Conservation (phyloP, 257 asterid genomes). For the Salvia rosmarinus region DNA sequence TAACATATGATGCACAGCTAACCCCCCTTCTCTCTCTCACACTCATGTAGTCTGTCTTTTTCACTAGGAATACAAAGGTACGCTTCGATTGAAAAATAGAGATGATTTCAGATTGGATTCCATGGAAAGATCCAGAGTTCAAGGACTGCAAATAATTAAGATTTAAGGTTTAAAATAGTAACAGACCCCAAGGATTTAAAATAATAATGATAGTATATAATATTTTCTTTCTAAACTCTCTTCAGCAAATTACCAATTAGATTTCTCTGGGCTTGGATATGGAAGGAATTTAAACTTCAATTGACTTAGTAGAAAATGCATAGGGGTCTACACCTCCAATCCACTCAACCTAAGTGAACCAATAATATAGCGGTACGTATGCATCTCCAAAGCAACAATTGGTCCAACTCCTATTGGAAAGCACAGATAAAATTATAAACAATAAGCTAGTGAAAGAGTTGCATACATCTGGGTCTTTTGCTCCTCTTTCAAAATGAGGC, state of each 20-base stretch:
- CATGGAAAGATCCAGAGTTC: too few relatives aligned
- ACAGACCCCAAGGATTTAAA: neutral
- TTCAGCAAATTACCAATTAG: slow-evolving; percentile 6
- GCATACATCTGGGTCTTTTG: slow-evolving; percentile 87
- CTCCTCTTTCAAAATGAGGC: slow-evolving; percentile 84
- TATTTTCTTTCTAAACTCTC: neutral
- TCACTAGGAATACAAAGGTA: neutral
- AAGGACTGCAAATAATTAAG: too few relatives aligned
- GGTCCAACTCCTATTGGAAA: slow-evolving; percentile 12
- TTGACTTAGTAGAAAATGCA: neutral
- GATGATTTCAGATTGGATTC: neutral
- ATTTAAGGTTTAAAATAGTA: too few relatives aligned
- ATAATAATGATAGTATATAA: neutral
- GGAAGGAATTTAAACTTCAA: slow-evolving; percentile 6
- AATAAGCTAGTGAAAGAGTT: slow-evolving; percentile 5
- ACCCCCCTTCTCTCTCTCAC: too few relatives aligned
- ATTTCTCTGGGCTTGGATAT: slow-evolving; percentile 1
- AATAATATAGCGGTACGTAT: neutral
- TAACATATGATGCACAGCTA: neutral
- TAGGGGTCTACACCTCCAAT: neutral
- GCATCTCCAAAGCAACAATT: slow-evolving; percentile 14
- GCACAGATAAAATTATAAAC: slow-evolving; percentile 21
- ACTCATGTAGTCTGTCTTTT: too few relatives aligned
- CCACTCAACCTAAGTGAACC: neutral
- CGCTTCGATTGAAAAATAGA: neutral